These are phyloP conservation scores for Nepenthes alata DNA, from an alignment of 179 eudicot species.

Conservation along the genomic window DNA sequence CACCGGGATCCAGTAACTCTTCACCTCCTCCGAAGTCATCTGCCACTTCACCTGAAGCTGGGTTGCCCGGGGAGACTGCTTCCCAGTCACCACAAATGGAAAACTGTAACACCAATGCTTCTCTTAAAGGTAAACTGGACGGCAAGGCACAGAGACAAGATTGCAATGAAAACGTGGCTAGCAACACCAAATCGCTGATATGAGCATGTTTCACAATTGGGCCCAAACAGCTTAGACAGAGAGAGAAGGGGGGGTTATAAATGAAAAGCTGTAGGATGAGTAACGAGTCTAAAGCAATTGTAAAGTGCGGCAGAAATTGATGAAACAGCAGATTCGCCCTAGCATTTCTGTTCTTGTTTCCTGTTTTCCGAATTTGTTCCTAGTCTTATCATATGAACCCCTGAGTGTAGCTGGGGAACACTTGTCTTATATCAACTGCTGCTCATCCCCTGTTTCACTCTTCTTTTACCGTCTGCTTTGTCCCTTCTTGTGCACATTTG, in stretches of 20 bases:
- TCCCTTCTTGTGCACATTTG: no score
- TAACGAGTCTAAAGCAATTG: conserved; percentile 2
- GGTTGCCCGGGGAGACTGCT: neutral
- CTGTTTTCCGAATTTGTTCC: neutral
- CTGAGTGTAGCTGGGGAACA: conserved; percentile 1
- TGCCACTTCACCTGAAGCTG: conserved; percentile 1
- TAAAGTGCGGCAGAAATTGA: conserved; percentile 5
- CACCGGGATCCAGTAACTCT: conserved; percentile 35
- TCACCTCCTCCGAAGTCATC: conserved; percentile 8
- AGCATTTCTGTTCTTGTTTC: conserved; percentile 2
- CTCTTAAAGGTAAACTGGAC: neutral
- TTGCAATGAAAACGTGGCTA: conserved; percentile 2
- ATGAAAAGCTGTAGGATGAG: neutral
- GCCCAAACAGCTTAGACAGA: neutral
- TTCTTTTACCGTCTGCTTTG: no score
- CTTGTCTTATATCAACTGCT: neutral
- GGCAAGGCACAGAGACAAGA: conserved; percentile 1
- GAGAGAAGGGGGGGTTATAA: neutral
- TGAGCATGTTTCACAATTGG: neutral
- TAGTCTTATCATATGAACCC: conserved; percentile 2
- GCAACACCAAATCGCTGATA: neutral
- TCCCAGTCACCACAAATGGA: neutral
- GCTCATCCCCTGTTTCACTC: neutral
- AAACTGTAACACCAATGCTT: neutral
- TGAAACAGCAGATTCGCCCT: neutral